Conservation (phyloP, 768 basidiomycete genomes). For the Hygrocybe coccinea region DNA sequence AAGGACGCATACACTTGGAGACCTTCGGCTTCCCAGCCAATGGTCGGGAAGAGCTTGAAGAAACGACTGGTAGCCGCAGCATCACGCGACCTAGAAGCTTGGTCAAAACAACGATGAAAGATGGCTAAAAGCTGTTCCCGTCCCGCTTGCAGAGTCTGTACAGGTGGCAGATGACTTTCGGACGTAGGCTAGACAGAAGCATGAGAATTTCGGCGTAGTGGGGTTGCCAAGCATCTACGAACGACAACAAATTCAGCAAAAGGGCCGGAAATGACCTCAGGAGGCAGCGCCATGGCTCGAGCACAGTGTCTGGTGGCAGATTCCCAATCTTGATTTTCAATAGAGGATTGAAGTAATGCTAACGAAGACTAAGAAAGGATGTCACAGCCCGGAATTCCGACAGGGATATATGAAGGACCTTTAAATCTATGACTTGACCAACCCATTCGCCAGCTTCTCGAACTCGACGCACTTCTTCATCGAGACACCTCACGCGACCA, state of each 20-base stretch:
- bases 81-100: constrained; percentile 77
- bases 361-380: constrained; percentile 33
- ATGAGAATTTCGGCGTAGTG: constrained; percentile 9
- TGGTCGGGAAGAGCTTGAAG: constrained; percentile 95
- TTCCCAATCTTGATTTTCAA: constrained; percentile 91
- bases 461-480: constrained; percentile 90
- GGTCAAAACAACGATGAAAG: constrained; percentile 75
- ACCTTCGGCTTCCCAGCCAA: constrained; percentile 91
- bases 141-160: constrained; percentile 72
- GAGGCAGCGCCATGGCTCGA: constrained; percentile 80
- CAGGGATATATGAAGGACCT: constrained; percentile 45
- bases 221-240: constrained; percentile 24
- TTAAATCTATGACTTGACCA: constrained; percentile 90
- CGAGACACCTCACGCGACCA: constrained; percentile 81
- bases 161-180: constrained; percentile 80
- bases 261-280: constrained; percentile 69
- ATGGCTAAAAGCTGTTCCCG: constrained; percentile 69
- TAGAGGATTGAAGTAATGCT: constrained; percentile 58
- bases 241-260: constrained; percentile 90
- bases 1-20: constrained; percentile 89
- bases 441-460: constrained; percentile 88
- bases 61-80: constrained; percentile 85
- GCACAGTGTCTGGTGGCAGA: constrained; percentile 87
- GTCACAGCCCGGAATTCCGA: neutral
- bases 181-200: constrained; percentile 69